A percentile compares a stretch with the other conserved stretches of the same genome.
Evolutionary conservation across 768 basidiomycete genomes (phyloP).

Genomic region (Leccinum subgranulosum): DNA sequence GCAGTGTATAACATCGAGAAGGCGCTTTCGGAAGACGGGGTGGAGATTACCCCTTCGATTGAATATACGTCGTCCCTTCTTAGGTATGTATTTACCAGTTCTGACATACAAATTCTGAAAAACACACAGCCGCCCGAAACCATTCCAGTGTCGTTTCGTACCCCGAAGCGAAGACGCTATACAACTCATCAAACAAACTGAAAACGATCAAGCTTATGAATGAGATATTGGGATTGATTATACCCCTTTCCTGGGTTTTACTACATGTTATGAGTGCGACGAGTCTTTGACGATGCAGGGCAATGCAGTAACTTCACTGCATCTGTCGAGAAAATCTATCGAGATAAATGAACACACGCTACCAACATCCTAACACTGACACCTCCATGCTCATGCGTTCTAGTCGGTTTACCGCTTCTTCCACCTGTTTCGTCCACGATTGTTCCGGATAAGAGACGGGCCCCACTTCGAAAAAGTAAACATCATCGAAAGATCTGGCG

Average conservation of each 20-base stretch:
- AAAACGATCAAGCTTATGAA: background rate
- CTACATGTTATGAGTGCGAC: background rate
- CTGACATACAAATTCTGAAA: background rate
- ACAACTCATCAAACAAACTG: slow-evolving; percentile 26
- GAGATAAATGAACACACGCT: background rate
- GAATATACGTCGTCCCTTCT: slow-evolving; percentile 36
- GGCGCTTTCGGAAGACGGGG: slow-evolving; percentile 32
- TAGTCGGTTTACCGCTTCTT: slow-evolving; percentile 35
- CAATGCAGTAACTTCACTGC: background rate
- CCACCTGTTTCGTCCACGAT: slow-evolving; percentile 35
- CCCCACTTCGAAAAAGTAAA: slow-evolving; percentile 64
- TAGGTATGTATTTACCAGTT: slow-evolving; percentile 30
- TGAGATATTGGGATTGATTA: background rate
- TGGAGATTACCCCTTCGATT: slow-evolving; percentile 30
- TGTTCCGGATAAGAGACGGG: background rate
- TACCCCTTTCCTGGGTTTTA: background rate
- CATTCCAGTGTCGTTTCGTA: slow-evolving; percentile 37
- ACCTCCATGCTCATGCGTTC: slow-evolving; percentile 34
- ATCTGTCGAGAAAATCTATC: background rate
- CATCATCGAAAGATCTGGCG: slow-evolving; percentile 47
- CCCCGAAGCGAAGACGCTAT: slow-evolving; percentile 34
- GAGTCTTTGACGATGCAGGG: background rate
- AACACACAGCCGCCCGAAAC: slow-evolving; percentile 37
- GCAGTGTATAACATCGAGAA: slow-evolving; percentile 39
- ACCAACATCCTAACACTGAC: slow-evolving; percentile 51